These are phyloP conservation scores for Gymnopilus junonius DNA, from an alignment of 768 basidiomycete species.

Conservation along the genomic window DNA sequence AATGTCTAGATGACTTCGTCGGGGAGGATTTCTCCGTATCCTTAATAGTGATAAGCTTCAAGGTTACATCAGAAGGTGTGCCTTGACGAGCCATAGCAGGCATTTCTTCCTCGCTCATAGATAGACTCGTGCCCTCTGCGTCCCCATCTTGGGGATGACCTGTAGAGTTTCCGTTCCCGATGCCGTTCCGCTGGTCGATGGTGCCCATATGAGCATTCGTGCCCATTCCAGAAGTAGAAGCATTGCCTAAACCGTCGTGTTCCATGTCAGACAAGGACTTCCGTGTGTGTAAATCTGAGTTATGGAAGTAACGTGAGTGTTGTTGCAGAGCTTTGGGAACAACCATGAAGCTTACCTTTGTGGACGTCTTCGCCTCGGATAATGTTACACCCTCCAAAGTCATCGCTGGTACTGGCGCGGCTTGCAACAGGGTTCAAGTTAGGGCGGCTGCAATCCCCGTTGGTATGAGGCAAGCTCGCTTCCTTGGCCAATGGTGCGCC, in stretches of 20 bases:
- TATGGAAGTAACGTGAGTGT: background rate
- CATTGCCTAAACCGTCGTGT: background rate
- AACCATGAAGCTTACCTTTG: background rate
- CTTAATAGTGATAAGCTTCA: background rate
- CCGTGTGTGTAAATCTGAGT: background rate
- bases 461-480: background rate
- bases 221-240: background rate
- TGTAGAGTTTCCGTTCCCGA: background rate
- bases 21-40: background rate
- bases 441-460: background rate
- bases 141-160: background rate
- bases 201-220: background rate
- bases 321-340: background rate
- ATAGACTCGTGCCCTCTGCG: background rate
- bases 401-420: background rate
- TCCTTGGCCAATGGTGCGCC: background rate
- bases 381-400: background rate
- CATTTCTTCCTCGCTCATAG: background rate
- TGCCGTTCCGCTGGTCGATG: background rate
- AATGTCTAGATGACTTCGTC: background rate
- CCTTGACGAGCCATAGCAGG: background rate
- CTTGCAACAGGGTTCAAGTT: background rate
- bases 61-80: background rate
- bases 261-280: background rate
- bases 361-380: background rate